Evolutionary conservation across 2,329 filamentous ascomycete species (phyloP), one percentile per base, ranked within the genome.

Genomic region (Epichloe sylvatica): DNA sequence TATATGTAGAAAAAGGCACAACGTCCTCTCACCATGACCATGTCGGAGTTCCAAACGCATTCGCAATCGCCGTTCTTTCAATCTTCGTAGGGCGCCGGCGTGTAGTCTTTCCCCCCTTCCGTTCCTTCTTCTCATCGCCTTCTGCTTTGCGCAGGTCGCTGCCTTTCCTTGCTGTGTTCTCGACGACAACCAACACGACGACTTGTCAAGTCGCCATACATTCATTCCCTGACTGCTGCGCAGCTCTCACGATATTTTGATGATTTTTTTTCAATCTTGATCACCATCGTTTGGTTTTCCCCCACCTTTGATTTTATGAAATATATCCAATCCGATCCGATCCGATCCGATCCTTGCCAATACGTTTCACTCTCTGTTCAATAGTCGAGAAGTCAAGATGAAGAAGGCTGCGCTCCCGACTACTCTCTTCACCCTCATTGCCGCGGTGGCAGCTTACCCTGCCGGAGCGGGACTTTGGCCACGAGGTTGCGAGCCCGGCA

Each of bases 381-480:
- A 3, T 41, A 13, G 9, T 8, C 33, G 11, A n/a, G 6, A 19
- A 3, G 3, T 21, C 30, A 12, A n/a, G n/a, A 8, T 25, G 13
- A 45, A 34, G 49, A 42, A 34, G 30, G 42, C 37, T 3, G 23
- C 41, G n/a, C 11, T 35, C 15, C 9, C 37, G 8, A 12, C n/a
- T n/a, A 36, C 42, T 19, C 38, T 33, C n/a, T 46, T 15, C 9
- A 30, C 36, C 9, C 13, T 50, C 15, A n/a, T 42, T 6, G 44
- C 33, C n/a, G 33, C 49, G 4, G 49, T 38, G 7, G 39, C 49
- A 8, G 49, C 49, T 13, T 50, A 42, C 34, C 49, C 49, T 9
- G 44, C 30, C 38, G 38, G 23, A 21, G n/a, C 15, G 3, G 13
- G 12, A 17, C 9, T 50, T 21, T 30, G 13, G 25, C 30, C 33